Base-by-base conservation (phyloP, 177 flowering plant genomes). In the Vitis hybrid region DNA sequence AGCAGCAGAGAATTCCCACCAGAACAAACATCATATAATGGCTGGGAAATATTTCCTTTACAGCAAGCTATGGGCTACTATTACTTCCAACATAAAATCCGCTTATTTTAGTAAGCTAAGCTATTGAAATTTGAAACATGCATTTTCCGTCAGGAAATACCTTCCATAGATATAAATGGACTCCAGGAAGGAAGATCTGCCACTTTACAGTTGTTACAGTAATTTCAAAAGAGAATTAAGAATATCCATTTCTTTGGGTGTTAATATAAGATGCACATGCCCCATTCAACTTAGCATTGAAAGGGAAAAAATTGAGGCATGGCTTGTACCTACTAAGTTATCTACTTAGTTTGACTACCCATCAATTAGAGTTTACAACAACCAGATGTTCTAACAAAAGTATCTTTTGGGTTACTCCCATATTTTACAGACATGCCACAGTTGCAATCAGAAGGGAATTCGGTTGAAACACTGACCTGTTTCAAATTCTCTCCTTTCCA, bases 391-490 rank as follows among this genome's bases (percentile, higher is more conserved):
- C 70, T 79, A 62, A 75, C 73, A 70, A 69, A 63, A 67, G 61
- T 46, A 67, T 75, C 79, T 50, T 66, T 66, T 19, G 73, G 76
- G 68, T 64, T 78, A 64, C 79, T 76, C 71, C 78, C 85, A 68
- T 80, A 75, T 64, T 74, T 80, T 76, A 78, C 84, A 84, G 54
- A 61, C 57, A 52, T 55, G 18, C 62, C 27, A 40, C 65, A 52
- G 51, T 62, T 66, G 24, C 71, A 19, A 56, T 64, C 56, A 3
- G 59, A 52, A 21, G 74, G 51, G 15, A 69, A 68, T 52, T 70
- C 80, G 30, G 56, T 67, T 21, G 73, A 65, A 60, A 71, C 60
- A 69, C 77, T 64, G 21, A 69, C 60, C 74, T 74, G 74, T 46
- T 75, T 77, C 12, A 52, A 57, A 67, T 66, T 62, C 67, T 72